These are phyloP conservation scores for Cryptococcus amylolentus DNA, from an alignment of 1,284 basidiomycete species.

Conservation along the genomic window DNA sequence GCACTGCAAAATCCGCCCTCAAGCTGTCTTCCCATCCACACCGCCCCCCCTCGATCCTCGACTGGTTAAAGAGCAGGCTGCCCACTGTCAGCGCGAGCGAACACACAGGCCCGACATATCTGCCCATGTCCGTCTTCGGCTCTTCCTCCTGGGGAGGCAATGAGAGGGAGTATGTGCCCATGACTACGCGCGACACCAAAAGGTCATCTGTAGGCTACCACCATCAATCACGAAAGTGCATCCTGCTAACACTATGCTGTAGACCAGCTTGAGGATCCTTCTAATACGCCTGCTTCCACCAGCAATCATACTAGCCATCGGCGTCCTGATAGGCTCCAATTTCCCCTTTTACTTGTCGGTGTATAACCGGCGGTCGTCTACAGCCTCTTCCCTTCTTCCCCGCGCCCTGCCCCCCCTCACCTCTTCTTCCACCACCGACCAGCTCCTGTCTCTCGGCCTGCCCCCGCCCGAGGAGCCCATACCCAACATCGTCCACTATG, in stretches of 20 bases:
- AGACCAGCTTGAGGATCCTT: slow-evolving; percentile 5
- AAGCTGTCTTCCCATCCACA: no score
- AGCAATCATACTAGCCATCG: slow-evolving; percentile 19
- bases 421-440: slow-evolving; percentile 5
- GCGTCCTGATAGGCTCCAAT: slow-evolving; percentile 27
- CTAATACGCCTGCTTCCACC: slow-evolving; percentile 10
- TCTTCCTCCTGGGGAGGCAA: not conserved
- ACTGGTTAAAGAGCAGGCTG: not conserved
- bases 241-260: not conserved
- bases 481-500: slow-evolving; percentile 44
- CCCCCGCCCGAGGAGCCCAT: slow-evolving; percentile 26
- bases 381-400: slow-evolving; percentile 21
- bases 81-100: not conserved
- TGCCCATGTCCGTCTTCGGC: not conserved
- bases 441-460: slow-evolving; percentile 4
- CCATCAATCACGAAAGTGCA: not conserved
- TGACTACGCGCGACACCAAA: slow-evolving; percentile 6
- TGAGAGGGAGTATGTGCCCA: slow-evolving; percentile 14
- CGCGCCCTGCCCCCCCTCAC: slow-evolving; percentile 22
- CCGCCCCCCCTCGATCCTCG: not conserved
- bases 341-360: slow-evolving; percentile 31
- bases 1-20: no score
- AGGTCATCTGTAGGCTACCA: slow-evolving; percentile 6
- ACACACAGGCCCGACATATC: not conserved
- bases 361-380: slow-evolving; percentile 23